Conservation (phyloP, 1,284 basidiomycete species). For the Ustilago nuda region DNA sequence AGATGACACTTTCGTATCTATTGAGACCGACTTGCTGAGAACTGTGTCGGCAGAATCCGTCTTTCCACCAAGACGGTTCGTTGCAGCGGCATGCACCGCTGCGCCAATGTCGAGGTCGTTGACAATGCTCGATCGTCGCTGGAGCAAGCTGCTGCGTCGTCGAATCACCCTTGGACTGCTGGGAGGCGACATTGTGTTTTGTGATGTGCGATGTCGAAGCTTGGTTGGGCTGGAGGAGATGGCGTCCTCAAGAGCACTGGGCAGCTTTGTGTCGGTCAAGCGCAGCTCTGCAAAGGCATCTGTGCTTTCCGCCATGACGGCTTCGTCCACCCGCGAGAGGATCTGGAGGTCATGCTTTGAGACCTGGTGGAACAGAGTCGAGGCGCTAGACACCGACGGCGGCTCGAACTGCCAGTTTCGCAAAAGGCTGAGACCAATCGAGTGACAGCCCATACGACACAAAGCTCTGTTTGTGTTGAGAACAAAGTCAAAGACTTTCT, state of each 20-base stretch:
- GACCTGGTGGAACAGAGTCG: slow-evolving; percentile 36
- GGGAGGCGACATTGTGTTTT: slow-evolving; percentile 39
- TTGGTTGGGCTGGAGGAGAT: slow-evolving; percentile 13
- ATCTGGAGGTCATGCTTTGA: slow-evolving; percentile 44
- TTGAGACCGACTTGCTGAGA: not conserved
- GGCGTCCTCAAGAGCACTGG: slow-evolving; percentile 1
- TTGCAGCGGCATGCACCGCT: not conserved
- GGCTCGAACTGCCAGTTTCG: slow-evolving; percentile 90
- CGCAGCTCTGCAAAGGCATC: slow-evolving; percentile 25
- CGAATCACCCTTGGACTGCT: slow-evolving; percentile 37
- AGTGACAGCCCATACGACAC: slow-evolving; percentile 94
- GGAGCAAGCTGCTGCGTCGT: slow-evolving; percentile 45
- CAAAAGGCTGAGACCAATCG: slow-evolving; percentile 84
- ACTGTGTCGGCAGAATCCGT: not conserved
- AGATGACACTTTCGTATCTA: slow-evolving; percentile 1
- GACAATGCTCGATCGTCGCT: slow-evolving; percentile 50
- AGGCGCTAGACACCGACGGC: slow-evolving; percentile 72
- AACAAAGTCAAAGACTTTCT: slow-evolving; percentile 90
- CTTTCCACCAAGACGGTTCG: not conserved
- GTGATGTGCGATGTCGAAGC: slow-evolving; percentile 24
- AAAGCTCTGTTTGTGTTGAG: slow-evolving; percentile 91
- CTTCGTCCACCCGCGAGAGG: slow-evolving; percentile 38
- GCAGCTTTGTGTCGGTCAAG: slow-evolving; percentile 2
- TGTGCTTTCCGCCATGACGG: slow-evolving; percentile 20
- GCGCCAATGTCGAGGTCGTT: slow-evolving; percentile 53